phyloP scores from a whole-genome alignment of 371 early-diverging fungal genomes.

The Lichtheimia corymbifera region DNA sequence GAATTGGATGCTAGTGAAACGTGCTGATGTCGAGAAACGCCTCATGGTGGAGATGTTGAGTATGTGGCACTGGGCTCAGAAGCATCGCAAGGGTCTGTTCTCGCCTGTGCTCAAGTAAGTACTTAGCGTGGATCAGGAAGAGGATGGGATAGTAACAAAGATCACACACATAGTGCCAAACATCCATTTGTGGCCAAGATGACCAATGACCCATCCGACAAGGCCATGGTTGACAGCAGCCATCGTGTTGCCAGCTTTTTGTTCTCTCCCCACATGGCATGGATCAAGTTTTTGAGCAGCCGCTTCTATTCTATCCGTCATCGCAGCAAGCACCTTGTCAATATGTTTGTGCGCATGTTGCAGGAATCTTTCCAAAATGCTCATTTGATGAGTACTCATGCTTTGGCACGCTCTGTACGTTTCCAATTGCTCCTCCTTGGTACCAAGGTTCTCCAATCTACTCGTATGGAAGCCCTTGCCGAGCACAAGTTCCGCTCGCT shows the following conservation, averaged over 20 bases:
- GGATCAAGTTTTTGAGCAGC: conserved; percentile 84
- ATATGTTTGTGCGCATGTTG: conserved; percentile 74
- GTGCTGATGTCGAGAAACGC: conserved; percentile 71
- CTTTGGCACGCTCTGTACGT: conserved; percentile 76
- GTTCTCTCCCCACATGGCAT: conserved; percentile 76
- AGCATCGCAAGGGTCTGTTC: conserved; percentile 79
- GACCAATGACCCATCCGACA: conserved; percentile 90
- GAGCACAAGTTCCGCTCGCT: conserved; percentile 65
- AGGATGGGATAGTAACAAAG: neutral
- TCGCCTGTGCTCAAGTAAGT: conserved; percentile 52
- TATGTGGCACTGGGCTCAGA: conserved; percentile 85
- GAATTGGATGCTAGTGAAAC: conserved; percentile 84
- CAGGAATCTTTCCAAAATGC: conserved; percentile 73
- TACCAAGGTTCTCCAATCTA: conserved; percentile 70
- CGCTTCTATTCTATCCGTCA: conserved; percentile 84
- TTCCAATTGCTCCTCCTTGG: conserved; percentile 81
- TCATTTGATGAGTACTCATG: conserved; percentile 66
- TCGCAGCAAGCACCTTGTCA: conserved; percentile 71
- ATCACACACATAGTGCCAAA: conserved; percentile 39
- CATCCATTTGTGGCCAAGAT: conserved; percentile 88
- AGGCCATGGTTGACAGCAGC: conserved; percentile 65
- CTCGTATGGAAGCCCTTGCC: conserved; percentile 67
- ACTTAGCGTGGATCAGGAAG: neutral
- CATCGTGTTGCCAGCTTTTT: conserved; percentile 62
- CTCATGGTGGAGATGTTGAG: conserved; percentile 81